Percentiles rank a stretch among this genome's conserved stretches.
These are phyloP conservation scores for Pseudozyma hubeiensis DNA, from an alignment of 1,284 basidiomycete species.

Conservation along the genomic window DNA sequence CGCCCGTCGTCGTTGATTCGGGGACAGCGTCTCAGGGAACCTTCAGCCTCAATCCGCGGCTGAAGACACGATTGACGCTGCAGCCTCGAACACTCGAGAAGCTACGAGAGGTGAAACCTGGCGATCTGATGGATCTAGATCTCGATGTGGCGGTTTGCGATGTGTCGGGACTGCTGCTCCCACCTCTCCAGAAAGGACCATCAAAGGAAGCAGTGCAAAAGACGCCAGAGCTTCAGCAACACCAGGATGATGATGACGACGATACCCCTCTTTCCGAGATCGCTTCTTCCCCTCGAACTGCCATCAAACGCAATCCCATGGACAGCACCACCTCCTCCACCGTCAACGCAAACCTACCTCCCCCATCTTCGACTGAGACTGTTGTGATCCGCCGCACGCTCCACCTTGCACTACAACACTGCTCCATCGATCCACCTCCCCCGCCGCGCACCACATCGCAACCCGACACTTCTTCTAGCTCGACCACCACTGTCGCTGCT, in stretches of 20 bases:
- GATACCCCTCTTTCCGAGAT: conserved; percentile 39
- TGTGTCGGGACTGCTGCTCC: neutral
- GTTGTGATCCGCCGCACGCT: conserved; percentile 4
- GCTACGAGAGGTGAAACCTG: conserved; percentile 2
- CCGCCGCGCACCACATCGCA: neutral
- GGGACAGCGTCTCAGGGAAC: neutral
- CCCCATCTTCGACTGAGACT: neutral
- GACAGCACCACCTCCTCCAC: neutral
- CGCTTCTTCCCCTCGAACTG: conserved; percentile 10
- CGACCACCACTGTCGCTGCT: neutral
- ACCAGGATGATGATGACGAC: conserved; percentile 28
- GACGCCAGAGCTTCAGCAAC: neutral
- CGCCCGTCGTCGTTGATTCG: neutral
- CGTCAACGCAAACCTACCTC: neutral
- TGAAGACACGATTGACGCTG: conserved; percentile 11
- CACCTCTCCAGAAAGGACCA: neutral
- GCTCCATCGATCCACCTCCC: conserved; percentile 6
- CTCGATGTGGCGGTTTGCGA: conserved; percentile 13
- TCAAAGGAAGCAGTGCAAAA: neutral
- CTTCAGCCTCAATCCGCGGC: conserved; percentile 1
- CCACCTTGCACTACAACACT: conserved; percentile 25
- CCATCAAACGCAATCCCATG: neutral
- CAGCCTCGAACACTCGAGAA: conserved; percentile 1
- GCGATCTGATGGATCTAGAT: conserved; percentile 3
- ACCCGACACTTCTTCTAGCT: neutral